A percentile compares a stretch with the other conserved stretches of the same genome.
Conservation (phyloP, 169 alveolate species). For the Plasmodium adleri region DNA sequence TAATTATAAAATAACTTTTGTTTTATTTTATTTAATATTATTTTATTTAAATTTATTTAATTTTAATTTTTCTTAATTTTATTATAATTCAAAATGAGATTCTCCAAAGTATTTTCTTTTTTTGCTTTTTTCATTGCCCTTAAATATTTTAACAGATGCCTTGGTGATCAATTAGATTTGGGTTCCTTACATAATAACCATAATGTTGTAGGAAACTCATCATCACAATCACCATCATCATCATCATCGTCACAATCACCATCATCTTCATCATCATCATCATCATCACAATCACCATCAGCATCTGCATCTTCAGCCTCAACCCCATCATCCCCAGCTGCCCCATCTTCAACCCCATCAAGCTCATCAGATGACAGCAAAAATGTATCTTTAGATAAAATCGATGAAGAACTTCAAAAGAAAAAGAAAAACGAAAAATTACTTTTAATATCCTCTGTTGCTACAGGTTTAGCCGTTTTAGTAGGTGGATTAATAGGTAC, state of each 20-base stretch:
- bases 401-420: constrained; percentile 27
- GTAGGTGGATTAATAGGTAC: constrained; percentile 31
- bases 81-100: constrained; percentile 21
- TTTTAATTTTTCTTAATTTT: no score
- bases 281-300: constrained; percentile 3
- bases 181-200: neutral
- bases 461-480: constrained; percentile 24
- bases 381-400: constrained; percentile 24
- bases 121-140: constrained; percentile 27
- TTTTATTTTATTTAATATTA: no score
- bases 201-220: no score
- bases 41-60: no score
- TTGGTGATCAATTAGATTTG: constrained; percentile 17
- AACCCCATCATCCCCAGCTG: constrained; percentile 13
- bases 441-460: constrained; percentile 26
- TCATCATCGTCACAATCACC: neutral
- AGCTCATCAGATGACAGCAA: constrained; percentile 9
- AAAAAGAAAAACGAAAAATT: constrained; percentile 25
- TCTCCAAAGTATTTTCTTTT: constrained; percentile 34
- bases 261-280: neutral
- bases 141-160: constrained; percentile 18
- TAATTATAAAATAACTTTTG: no score
- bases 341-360: constrained; percentile 21
- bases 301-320: neutral
- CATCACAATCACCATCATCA: no score